Base-by-base conservation (phyloP, 495 filamentous ascomycete genomes). In the Articulospora tetracladia region DNA sequence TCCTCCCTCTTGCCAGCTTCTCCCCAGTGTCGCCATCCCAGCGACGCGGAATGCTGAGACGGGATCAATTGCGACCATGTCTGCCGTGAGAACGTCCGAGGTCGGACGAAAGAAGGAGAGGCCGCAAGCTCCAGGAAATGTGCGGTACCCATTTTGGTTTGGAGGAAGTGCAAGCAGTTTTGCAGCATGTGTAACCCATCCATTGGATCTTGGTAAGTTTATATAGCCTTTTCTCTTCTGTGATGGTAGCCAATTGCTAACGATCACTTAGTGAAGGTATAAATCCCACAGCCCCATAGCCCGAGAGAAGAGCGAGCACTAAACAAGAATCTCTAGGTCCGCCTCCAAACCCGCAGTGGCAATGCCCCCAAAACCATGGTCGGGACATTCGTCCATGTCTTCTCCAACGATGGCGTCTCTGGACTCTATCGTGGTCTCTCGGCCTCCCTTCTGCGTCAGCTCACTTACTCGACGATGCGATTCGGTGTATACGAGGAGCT, bases 401-500 rank as follows among this genome's bases (percentile, higher is more conserved):
- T 90, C 59, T 83, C 81, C 61, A 72, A 68, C 60, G 62, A 81
- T 63, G 90, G 92, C 30, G 49, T 90, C n/a, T 71, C 76, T 23
- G 90, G 91, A 1, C 79, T 97, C 49, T 97, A 97, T 71, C 84
- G 80, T 67, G 93, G 93, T 62, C 83, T 98, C 50, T 95, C 92
- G 6, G 94, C 94, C 61, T 92, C 93, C 54, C 79, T 97, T 50
- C 81, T 98, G 50, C 93, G 94, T 58, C 94, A 98, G 74, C 72
- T 89, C 51, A 97, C 93, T 48, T 97, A 97, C 75, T 91, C 86
- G 32, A 97, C 92, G 12, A 92, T 90, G 8, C 89, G 93, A 50
- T 96, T 97, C 77, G 93, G 93, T 57, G 86, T 95, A 49, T 97
- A 97, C 76, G 93, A 97, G 73, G 88, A 93, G 66, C 81, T 98